Evolutionary conservation across 2,329 filamentous ascomycete species (phyloP).

Genomic region (Canariomyces notabilis): DNA sequence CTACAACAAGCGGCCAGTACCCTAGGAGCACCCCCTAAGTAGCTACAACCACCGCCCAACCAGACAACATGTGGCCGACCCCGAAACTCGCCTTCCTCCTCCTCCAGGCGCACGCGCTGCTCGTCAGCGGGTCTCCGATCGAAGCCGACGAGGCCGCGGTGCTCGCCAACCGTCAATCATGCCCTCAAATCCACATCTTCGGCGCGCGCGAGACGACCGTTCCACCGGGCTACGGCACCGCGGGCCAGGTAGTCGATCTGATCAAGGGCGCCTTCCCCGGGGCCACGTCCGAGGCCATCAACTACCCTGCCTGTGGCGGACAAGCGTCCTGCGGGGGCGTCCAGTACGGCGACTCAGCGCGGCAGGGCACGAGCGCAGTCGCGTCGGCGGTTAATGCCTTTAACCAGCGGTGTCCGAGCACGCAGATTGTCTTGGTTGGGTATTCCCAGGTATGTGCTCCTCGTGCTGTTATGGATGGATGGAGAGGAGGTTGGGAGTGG

Average conservation of each 20-base stretch:
- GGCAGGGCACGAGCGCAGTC: constrained; percentile 51
- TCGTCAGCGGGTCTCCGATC: constrained; percentile 24
- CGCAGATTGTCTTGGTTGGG: constrained; percentile 56
- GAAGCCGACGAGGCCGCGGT: constrained; percentile 15
- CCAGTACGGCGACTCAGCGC: constrained; percentile 51
- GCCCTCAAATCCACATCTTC: constrained; percentile 45
- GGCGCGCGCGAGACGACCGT: constrained; percentile 48
- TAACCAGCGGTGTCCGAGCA: constrained; percentile 50
- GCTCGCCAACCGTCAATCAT: constrained; percentile 32
- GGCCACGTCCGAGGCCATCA: constrained; percentile 42
- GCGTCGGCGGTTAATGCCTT: constrained; percentile 52
- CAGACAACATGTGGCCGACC: constrained; percentile 24
- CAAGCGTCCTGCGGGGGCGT: constrained; percentile 49
- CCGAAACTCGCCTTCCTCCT: constrained; percentile 24
- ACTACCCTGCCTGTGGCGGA: constrained; percentile 55
- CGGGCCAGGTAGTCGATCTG: constrained; percentile 41
- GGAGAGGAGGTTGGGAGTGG: too few species aligned
- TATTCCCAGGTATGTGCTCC: constrained; percentile 50
- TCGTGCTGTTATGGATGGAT: background rate
- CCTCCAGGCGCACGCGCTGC: constrained; percentile 22
- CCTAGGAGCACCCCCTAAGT: background rate
- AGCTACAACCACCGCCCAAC: too few species aligned
- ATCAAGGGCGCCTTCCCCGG: constrained; percentile 41
- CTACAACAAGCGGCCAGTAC: background rate
- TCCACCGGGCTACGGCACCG: constrained; percentile 40